Evolutionary conservation across 1,284 basidiomycete genomes (phyloP).

Genomic region (Heterobasidion parviporum): DNA sequence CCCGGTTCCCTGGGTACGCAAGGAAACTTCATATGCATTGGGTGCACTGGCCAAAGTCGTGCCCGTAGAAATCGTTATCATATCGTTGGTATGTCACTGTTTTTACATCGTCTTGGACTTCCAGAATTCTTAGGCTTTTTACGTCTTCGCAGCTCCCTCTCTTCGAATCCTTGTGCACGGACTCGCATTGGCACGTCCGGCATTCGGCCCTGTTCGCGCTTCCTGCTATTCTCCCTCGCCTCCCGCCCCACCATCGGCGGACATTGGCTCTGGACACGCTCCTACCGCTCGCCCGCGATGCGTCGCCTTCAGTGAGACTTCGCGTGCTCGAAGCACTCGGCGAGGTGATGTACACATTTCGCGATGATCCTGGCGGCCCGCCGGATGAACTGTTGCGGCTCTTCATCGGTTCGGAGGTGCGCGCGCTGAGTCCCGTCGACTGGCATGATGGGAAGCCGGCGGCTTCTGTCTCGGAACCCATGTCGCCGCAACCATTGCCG

Average conservation of each 20-base stretch:
- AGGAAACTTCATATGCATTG: conserved; percentile 86
- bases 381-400: conserved; percentile 76
- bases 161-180: conserved; percentile 65
- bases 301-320: conserved; percentile 64
- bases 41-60: conserved; percentile 85
- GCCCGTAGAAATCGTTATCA: conserved; percentile 58
- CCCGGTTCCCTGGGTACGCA: conserved; percentile 75
- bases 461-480: not conserved
- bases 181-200: conserved; percentile 78
- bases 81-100: conserved; percentile 49
- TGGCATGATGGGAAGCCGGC: conserved; percentile 9
- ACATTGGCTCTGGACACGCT: conserved; percentile 59
- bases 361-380: conserved; percentile 56
- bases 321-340: conserved; percentile 87
- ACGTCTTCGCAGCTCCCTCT: conserved; percentile 58
- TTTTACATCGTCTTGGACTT: not conserved
- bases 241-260: conserved; percentile 47
- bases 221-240: conserved; percentile 69
- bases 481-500: conserved; percentile 11
- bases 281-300: conserved; percentile 58
- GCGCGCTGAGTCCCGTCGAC: conserved; percentile 1
- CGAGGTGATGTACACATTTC: conserved; percentile 86
- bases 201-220: conserved; percentile 86
- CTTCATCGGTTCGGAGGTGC: conserved; percentile 33
- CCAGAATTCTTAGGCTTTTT: not conserved